phyloP scores from a whole-genome alignment of 176 grass and related monocot genomes.

The Musa acuminata region DNA sequence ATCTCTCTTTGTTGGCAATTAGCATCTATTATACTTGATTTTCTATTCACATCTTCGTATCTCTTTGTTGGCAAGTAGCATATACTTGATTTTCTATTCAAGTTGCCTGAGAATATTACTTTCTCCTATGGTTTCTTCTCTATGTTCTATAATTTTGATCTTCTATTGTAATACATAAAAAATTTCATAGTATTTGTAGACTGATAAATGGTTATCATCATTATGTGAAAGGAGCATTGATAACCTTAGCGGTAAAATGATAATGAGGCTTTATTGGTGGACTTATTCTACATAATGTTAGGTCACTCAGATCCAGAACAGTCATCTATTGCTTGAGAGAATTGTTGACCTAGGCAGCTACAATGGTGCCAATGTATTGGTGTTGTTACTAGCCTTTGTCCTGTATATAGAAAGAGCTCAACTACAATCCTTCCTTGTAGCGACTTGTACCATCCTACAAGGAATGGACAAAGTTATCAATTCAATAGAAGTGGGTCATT shows the following conservation, averaged over 20 bases:
- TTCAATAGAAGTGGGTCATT: slow-evolving; percentile 50
- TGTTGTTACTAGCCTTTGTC: no score
- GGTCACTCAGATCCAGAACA: slow-evolving; percentile 85
- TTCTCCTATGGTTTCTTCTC: no score
- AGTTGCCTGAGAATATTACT: no score
- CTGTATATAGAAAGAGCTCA: no score
- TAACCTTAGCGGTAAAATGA: slow-evolving; percentile 16
- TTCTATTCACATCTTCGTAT: no score
- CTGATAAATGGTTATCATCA: slow-evolving; percentile 66
- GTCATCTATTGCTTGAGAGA: no score
- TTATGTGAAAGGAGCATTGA: slow-evolving; percentile 35
- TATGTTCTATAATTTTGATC: slow-evolving; percentile 43
- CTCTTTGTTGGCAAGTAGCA: no score
- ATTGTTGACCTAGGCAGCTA: no score
- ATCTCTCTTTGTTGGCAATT: no score
- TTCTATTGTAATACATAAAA: slow-evolving; percentile 58
- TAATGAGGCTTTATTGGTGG: slow-evolving; percentile 37
- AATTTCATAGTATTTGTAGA: slow-evolving; percentile 60
- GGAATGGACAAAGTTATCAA: slow-evolving; percentile 35
- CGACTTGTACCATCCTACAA: slow-evolving; percentile 47
- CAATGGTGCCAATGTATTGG: no score
- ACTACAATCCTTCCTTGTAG: slow-evolving; percentile 41
- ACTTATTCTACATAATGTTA: slow-evolving; percentile 63
- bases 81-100: no score
- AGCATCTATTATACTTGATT: no score